A percentile compares a stretch with the other conserved stretches of the same genome.
Conservation (phyloP, 495 filamentous ascomycete species). For the Penicillium samsonianum region DNA sequence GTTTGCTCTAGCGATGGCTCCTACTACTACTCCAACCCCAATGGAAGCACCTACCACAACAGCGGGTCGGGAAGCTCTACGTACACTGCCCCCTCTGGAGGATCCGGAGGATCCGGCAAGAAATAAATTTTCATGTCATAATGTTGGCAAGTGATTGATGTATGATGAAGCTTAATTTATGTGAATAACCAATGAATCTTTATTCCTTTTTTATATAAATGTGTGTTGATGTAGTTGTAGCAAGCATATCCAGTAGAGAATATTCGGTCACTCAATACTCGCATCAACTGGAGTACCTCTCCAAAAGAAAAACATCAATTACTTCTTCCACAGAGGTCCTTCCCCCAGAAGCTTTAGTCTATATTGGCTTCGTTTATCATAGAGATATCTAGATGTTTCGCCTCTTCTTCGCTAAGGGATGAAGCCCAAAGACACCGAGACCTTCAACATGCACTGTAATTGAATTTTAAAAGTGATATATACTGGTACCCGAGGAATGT, state of each 20-base stretch:
- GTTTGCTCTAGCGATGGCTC: slow-evolving; percentile 41
- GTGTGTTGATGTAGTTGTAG: neutral
- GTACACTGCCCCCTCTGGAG: slow-evolving; percentile 35
- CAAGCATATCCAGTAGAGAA: neutral
- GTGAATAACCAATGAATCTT: neutral
- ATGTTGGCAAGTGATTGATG: neutral
- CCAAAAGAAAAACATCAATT: neutral
- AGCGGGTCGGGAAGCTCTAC: slow-evolving; percentile 40
- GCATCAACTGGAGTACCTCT: no score
- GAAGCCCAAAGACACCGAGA: neutral
- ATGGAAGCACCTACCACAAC: slow-evolving; percentile 55
- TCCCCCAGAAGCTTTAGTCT: no score
- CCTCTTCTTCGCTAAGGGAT: neutral
- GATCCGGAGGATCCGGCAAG: slow-evolving; percentile 18
- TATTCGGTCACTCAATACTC: neutral
- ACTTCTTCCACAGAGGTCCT: neutral
- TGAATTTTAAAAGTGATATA: neutral
- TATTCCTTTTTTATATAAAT: neutral
- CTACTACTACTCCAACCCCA: slow-evolving; percentile 56
- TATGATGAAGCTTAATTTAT: neutral
- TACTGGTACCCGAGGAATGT: neutral
- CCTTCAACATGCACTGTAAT: neutral
- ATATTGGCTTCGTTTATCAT: neutral
- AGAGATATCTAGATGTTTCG: neutral
- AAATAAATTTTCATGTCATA: slow-evolving; percentile 9